Evolutionary conservation across 2,329 filamentous ascomycete genomes (phyloP).

Genomic region (Aspergillus fischeri): DNA sequence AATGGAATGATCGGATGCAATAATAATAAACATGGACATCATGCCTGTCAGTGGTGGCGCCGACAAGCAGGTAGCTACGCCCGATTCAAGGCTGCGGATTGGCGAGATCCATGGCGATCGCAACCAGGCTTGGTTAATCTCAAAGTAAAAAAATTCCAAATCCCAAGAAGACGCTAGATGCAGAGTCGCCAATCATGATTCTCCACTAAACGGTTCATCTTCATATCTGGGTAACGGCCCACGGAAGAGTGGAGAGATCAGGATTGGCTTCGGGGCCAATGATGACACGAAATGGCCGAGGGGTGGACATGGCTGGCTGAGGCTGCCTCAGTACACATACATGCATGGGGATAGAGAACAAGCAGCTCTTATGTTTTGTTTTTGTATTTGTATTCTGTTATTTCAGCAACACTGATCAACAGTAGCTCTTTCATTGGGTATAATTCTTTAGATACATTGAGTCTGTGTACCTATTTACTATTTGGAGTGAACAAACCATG

Average conservation of each 20-base stretch:
- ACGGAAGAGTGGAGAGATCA: conserved; percentile 16
- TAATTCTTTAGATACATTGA: background rate
- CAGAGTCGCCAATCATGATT: conserved; percentile 17
- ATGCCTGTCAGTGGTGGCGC: background rate
- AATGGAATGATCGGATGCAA: background rate
- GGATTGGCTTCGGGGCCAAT: conserved; percentile 1
- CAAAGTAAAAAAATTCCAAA: conserved; percentile 23
- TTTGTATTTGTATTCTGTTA: background rate
- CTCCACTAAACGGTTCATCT: conserved; percentile 15
- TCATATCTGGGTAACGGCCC: conserved; percentile 17
- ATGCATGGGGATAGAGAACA: conserved; percentile 7
- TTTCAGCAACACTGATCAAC: background rate
- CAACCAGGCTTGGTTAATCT: conserved; percentile 9
- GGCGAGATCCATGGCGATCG: conserved; percentile 15
- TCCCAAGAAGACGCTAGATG: conserved; percentile 13
- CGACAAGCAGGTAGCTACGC: conserved; percentile 1
- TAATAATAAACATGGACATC: background rate
- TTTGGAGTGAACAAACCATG: too few species aligned
- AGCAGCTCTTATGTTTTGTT: conserved; percentile 9
- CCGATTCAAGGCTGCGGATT: conserved; percentile 8
- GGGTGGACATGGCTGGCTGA: conserved; percentile 4
- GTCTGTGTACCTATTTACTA: background rate
- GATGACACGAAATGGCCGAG: background rate
- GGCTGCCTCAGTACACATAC: background rate
- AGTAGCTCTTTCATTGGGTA: conserved; percentile 1